Base-by-base conservation (phyloP, 2,329 filamentous ascomycete species). In the Ophiostoma pallidulum region DNA sequence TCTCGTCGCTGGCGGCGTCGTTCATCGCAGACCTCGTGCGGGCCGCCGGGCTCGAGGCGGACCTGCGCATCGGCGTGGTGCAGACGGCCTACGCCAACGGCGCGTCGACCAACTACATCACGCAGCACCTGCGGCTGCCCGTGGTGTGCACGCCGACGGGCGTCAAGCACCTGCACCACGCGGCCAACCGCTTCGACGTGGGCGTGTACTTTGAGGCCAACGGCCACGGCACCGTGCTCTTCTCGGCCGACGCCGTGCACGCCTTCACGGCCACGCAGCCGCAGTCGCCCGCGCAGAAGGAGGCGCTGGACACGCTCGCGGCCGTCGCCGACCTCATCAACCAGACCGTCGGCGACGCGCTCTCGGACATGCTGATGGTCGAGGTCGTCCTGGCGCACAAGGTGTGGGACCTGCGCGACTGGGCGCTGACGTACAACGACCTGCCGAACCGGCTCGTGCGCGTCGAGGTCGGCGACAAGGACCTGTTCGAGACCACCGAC, bases 201-300 rank as follows among this genome's bases (percentile, higher is more conserved):
- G 92, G 92, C 49, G 88, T 97, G 45, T 98, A 98, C 71, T 98
- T 98, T 60, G 92, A 98, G 71, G 92, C 92, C 55, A 98, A 98
- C 63, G 92, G 92, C 26, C 92, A 98, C 66, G 92, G 92, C 55
- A 98, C 92, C 9, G 85, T 97, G 31, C 82, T 97, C 47, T 98
- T 98, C 74, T 94, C 87, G 1, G 78, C 84, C 49, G 81, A 86
- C 51, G 91, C 91, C 4, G 71, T 91, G 40, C 82, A 84, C 57
- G 75, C 78, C 41, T 94, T 98, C 68, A 76, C 75, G 56, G 84
- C 79, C 58, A 84, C 84, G 51, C 77, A 88, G 61, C 90, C 92
- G 6, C 84, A 94, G 65, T 94, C 88, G 0, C 91, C 92, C 1
- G 91, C 87, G 7, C 90, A 97, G 65, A 86, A 91, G 62, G 85